Percentiles rank a stretch among this genome's conserved stretches.
These are phyloP conservation scores for Fraxinus americana DNA, from an alignment of 257 asterid species.

Conservation along the genomic window DNA sequence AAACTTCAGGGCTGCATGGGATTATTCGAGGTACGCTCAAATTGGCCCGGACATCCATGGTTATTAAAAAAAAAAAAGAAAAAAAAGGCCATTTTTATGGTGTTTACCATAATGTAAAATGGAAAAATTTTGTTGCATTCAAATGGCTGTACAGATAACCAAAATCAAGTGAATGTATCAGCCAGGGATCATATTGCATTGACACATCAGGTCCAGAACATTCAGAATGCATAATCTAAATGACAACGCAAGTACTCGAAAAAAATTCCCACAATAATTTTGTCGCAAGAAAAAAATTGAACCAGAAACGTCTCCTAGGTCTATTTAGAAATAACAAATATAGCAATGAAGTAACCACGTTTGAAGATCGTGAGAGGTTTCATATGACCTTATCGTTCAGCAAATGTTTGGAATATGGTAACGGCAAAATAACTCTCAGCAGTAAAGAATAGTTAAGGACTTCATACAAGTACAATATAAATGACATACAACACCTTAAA, in stretches of 20 bases:
- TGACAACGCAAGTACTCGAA: not conserved
- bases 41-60: too few relatives aligned
- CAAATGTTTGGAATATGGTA: not conserved
- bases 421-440: not conserved
- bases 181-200: not conserved
- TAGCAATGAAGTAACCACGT: not conserved
- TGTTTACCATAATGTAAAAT: not conserved
- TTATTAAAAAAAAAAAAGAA: too few relatives aligned
- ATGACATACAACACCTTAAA: not conserved
- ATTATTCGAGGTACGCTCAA: too few relatives aligned
- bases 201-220: not conserved
- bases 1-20: too few relatives aligned
- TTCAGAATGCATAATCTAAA: not conserved
- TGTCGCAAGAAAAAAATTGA: not conserved
- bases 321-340: not conserved
- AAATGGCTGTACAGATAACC: not conserved
- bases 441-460: not conserved
- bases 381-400: not conserved
- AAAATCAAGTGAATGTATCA: not conserved
- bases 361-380: not conserved
- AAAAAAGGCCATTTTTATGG: not conserved
- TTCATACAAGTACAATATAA: not conserved
- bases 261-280: not conserved
- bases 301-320: not conserved
- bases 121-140: not conserved